Base-by-base conservation (phyloP, 371 early-diverging fungal genomes). In the Syncephalastrum racemosum region DNA sequence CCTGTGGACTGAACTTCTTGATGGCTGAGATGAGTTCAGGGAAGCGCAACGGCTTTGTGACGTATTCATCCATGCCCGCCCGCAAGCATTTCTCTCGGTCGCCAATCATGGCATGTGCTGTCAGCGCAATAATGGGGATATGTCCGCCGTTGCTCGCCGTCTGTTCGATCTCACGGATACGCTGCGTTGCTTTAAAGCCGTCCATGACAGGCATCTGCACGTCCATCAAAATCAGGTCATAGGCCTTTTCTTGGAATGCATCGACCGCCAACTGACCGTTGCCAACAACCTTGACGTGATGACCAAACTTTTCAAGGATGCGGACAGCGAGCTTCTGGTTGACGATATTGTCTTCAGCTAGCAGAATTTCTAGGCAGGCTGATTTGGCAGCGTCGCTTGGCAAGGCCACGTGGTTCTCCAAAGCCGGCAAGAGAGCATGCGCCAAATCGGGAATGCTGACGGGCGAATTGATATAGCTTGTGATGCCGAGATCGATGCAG, bases 331-430 rank as follows among this genome's bases (percentile, higher is more conserved):
- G 60, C 66, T 85, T 88, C 55, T 90, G 90, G 65, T 92, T 92
- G 52, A 92, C 88, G 27, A 85, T 72, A 54, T 92, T 90, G 60
- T 90, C 92, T 66, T 90, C 92, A 8, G 90, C 91, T 27, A 92
- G 64, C 25, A 92, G 64, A 51, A 92, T 87, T 40, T 84, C 70
- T 50, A 90, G 64, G 1, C 84, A 84, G 14, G 68, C 66, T 8
- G 73, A 71, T 47, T 73, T 70, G 18, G 60, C 53, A 18, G 83
- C 68, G 48, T 84, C 83, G 22, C 72, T 74, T 8, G 85, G 80
- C 42, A 85, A 52, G 1, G 81, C 71, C 23, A 81, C 83, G 54
- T 84, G 75, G 8, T 79, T 81, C 65, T 86, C 88, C 31, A 89
- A 70, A 3, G 88, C 88, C 10, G 87, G 84, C 47, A 82, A 56